Evolutionary conservation across 2,329 filamentous ascomycete species (phyloP).

Genomic region (Aspergillus costaricaensis): DNA sequence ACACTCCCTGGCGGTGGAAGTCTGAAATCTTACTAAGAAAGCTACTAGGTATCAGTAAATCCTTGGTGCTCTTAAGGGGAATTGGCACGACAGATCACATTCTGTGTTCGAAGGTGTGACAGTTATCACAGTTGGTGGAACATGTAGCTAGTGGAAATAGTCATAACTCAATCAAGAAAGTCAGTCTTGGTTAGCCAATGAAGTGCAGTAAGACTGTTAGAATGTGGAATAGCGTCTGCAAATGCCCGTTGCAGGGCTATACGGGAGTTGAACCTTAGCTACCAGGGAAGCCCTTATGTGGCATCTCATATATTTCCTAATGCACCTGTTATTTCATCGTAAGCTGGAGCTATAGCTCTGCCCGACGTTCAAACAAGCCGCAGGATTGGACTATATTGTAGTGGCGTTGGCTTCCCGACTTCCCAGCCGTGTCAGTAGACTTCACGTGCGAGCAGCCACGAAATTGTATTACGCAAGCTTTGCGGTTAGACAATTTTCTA

Average conservation of each 20-base stretch:
- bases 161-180: background rate
- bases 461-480: background rate
- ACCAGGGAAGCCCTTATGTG: too few relatives aligned
- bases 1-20: background rate
- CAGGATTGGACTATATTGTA: background rate
- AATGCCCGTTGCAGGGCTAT: too few relatives aligned
- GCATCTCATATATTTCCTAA: too few relatives aligned
- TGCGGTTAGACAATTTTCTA: background rate
- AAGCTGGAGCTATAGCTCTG: too few relatives aligned
- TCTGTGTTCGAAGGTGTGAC: background rate
- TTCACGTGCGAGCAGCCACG: background rate
- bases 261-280: too few relatives aligned
- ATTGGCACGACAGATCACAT: background rate
- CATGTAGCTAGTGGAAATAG: background rate
- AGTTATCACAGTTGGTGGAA: background rate
- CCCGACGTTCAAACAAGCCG: background rate
- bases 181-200: background rate
- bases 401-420: background rate
- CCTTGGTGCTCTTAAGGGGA: too few relatives aligned
- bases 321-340: too few relatives aligned
- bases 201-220: too few relatives aligned
- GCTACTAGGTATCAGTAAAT: too few relatives aligned
- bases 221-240: too few relatives aligned
- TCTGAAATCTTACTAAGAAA: background rate
- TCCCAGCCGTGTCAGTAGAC: background rate